Evolutionary conservation across 441 rosid species (phyloP), one percentile per base, ranked within the genome.

Genomic region (Aleurites moluccanus): DNA sequence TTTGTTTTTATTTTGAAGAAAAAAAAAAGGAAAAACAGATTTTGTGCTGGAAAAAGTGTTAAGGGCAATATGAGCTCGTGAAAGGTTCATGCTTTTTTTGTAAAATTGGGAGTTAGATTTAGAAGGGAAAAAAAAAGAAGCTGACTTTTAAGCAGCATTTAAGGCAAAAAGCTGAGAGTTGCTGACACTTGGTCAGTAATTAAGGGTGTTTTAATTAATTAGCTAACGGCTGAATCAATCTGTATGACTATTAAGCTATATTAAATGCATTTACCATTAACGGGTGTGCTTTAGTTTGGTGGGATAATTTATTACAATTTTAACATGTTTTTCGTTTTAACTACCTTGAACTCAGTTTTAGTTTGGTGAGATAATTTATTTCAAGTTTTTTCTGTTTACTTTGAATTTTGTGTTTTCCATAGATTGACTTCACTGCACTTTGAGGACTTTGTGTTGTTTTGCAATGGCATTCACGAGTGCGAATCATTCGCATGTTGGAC

Each of bases 391-490:
- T 65, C 2, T 78, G 62, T 67, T 63, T 9, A 8, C 6, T 49
- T 50, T 38, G 49, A 35, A 47, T 28, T 25, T 75, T 63, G 62
- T 71, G 33, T 68, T 83, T 6, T 69, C 20, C 66, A 55, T 66
- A 69, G 72, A 71, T 73, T 56, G 64, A 69, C 42, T 67, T 67
- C 33, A 44, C 59, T 45, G 16, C 64, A 57, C 25, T 35, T 59
- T 55, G 66, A 55, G 74, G 73, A 70, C 57, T 72, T 76, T 28
- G 64, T 38, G 65, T 65, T 73, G 78, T 73, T 82, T 78, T 20
- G 60, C 76, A 23, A 86, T 88, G 90, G 88, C 81, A 28, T 85
- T 69, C 60, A 16, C 82, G 6, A 87, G 83, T 79, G 72, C 67
- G 64, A 87, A 82, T 83, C 86, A 73, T 74, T 57, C 85, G 20